Evolutionary conservation across 331 rosid genomes (phyloP).

Genomic region (Cydonia oblonga): DNA sequence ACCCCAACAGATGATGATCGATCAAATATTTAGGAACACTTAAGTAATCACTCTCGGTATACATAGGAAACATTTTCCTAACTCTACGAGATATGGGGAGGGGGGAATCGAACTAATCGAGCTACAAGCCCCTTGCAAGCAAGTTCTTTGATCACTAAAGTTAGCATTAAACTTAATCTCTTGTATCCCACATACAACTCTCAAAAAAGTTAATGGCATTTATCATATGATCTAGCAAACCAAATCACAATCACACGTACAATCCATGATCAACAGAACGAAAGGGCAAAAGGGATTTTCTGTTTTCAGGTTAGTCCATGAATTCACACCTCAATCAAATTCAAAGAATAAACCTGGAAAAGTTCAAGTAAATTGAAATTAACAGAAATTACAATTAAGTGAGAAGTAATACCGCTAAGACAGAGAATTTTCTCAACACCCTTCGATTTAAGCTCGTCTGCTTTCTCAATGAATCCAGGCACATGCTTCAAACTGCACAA

Average conservation of each 20-base stretch:
- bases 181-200: not conserved
- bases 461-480: constrained; percentile 81
- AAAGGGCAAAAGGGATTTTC: not conserved
- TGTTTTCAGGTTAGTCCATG: not conserved
- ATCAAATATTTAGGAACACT: not conserved
- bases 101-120: too few relatives aligned
- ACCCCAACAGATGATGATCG: not conserved
- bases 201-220: not conserved
- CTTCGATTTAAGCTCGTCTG: constrained; percentile 68
- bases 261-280: not conserved
- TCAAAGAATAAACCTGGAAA: not conserved
- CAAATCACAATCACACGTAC: not conserved
- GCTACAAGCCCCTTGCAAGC: too few relatives aligned
- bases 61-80: too few relatives aligned
- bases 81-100: too few relatives aligned
- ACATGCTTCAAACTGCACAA: constrained; percentile 73
- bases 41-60: too few relatives aligned
- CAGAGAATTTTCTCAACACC: constrained; percentile 75
- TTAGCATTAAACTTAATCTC: not conserved
- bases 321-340: not conserved
- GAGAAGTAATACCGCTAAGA: constrained; percentile 40
- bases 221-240: not conserved
- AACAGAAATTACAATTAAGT: not conserved
- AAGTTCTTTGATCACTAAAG: too few relatives aligned
- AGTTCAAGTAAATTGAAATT: not conserved